phyloP scores from a whole-genome alignment of 129 eudicot genomes.

The Pseudognaphalium luteoalbum region DNA sequence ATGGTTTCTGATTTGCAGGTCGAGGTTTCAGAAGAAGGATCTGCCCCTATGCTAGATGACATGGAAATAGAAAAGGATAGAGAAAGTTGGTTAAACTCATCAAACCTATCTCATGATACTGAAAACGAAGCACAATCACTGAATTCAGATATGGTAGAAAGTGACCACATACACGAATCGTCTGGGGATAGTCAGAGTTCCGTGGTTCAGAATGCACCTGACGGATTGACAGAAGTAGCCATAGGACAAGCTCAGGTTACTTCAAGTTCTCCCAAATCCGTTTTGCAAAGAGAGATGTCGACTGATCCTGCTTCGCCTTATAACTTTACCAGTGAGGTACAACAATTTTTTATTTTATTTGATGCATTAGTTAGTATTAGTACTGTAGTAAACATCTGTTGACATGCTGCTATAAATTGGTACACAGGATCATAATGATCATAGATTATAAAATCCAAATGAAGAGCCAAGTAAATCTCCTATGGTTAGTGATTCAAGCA shows the following conservation, averaged over 20 bases:
- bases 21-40: constrained; percentile 71
- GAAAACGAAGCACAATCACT: neutral
- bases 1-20: constrained; percentile 91
- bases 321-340: constrained; percentile 27
- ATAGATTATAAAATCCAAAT: neutral
- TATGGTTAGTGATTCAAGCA: constrained; percentile 7
- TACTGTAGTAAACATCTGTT: neutral
- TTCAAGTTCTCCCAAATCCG: constrained; percentile 54
- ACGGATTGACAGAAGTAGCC: constrained; percentile 19
- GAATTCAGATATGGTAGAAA: neutral
- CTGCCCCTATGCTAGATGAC: constrained; percentile 40
- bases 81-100: constrained; percentile 29
- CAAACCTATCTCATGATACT: constrained; percentile 25
- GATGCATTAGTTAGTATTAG: neutral
- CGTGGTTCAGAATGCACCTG: constrained; percentile 7
- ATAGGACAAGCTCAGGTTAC: constrained; percentile 16
- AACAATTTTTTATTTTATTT: neutral
- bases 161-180: constrained; percentile 12
- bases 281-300: constrained; percentile 43
- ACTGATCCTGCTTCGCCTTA: constrained; percentile 29
- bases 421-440: constrained; percentile 17
- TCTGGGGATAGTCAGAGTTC: constrained; percentile 3
- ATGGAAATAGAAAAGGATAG: constrained; percentile 38
- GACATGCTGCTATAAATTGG: constrained; percentile 11
- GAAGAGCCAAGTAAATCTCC: constrained; percentile 5